Base-by-base conservation (phyloP, 345 rosid genomes). In the Lepidium africanum region DNA sequence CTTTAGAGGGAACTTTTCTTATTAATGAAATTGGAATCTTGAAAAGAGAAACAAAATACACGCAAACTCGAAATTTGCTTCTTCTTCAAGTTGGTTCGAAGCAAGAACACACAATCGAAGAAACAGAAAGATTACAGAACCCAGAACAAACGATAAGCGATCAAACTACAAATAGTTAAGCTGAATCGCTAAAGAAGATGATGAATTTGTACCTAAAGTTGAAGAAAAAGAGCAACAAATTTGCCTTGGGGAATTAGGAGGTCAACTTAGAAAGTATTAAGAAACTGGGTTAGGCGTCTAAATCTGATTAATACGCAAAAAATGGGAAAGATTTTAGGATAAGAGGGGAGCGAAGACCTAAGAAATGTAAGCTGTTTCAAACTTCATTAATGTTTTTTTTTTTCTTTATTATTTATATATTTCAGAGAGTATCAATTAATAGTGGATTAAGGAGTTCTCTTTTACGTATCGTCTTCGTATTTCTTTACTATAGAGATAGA, bases 391-490 rank as follows among this genome's bases (percentile, higher is more conserved):
- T 49, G 12, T 41, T 17, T 63, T 48, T 38, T 63, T 17, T 9
- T n/a, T 60, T 1, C 0, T 7, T n/a, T 5, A 9, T 11, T 7
- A 9, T 36, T 15, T 70, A 51, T 70, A 49, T 59, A 14, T 14
- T 11, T 40, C 17, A 23, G 21, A 5, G 12, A 21, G 33, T 11
- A 49, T 12, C 13, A 27, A 16, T 15, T 33, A n/a, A 51, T 40
- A 32, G 36, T 25, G 39, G 63, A 59, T 62, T 53, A 47, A 57
- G n/a, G n/a, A n/a, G 14, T 11, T 73, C 55, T 59, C 67, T 73
- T 73, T 59, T 65, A 67, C 78, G 73, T 61, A 67, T 67, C 73
- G 68, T 61, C 54, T 67, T 59, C 39, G 69, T 65, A 53, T 67
- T n/a, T n/a, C n/a, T n/a, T 67, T 67, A 67, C 68, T 59, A 67